Evolutionary conservation across 2,329 filamentous ascomycete species (phyloP), one percentile per base, ranked within the genome.

Genomic region (Metarhizium anisopliae): DNA sequence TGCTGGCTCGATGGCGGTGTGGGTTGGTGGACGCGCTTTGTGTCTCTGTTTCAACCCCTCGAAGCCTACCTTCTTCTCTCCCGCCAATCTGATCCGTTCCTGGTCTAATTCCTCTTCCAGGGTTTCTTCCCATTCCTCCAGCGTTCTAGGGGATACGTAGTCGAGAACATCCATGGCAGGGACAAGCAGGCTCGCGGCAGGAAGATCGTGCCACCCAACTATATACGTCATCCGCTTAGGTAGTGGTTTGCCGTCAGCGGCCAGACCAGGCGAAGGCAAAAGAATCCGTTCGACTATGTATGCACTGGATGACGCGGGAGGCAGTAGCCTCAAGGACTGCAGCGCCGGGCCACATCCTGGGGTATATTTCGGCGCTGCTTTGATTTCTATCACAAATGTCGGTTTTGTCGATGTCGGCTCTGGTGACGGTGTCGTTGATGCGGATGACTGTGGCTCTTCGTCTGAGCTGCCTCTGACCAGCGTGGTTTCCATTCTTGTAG

Each of bases 101-200:
- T 70, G 64, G n/a, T 78, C 75, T 20, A 73, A 66, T 55, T 74
- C 69, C 25, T 76, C 68, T 52, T 74, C 72, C 14, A 72, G 67
- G 2, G 70, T 64, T 54, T 73, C 76, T 59, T 84, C 82, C 71
- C 77, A 86, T 0, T 81, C 73, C 63, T 86, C 83, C 3, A 84
- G 61, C 10, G 72, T 74, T 11, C 72, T 69, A 2, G 78, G 77
- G 0, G 82, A 84, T 7, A 86, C 81, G 59, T 83, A 85, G 36
- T 85, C 77, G 13, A 79, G 70, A 6, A 83, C 72, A 58, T 72
- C 55, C 70, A 74, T 70, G 62, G 76, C 62, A 60, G 72, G 74
- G 2, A 84, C 70, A 3, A 75, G 61, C 50, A 77, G 66, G 18
- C 74, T 71, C 43, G 77, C 79, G 0, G 74, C 72, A 0, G 79